phyloP scores from a whole-genome alignment of 2,329 filamentous ascomycete species.

The Cercospora nicotianae region DNA sequence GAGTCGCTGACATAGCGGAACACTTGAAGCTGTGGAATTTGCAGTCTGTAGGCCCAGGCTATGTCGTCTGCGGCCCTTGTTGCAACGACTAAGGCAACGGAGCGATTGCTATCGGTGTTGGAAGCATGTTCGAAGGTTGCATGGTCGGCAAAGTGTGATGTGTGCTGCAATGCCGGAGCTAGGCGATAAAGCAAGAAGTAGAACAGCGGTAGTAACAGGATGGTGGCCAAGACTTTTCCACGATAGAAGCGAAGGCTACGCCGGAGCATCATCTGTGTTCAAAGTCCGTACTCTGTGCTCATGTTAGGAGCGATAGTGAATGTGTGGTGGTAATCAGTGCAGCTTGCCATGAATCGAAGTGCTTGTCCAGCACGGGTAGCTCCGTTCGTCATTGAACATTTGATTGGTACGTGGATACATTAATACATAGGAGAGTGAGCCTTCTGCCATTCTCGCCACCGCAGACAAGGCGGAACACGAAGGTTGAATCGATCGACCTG shows the following conservation, averaged over 20 bases:
- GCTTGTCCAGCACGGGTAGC: background rate
- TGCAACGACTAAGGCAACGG: conserved; percentile 24
- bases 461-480: background rate
- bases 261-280: background rate
- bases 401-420: background rate
- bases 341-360: background rate
- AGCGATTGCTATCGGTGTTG: conserved; percentile 9
- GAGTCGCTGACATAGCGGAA: conserved; percentile 29
- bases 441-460: background rate
- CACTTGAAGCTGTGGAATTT: conserved; percentile 23
- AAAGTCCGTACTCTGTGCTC: background rate
- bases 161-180: conserved; percentile 6
- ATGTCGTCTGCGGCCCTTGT: conserved; percentile 23
- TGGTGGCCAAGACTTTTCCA: background rate
- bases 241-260: background rate
- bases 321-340: background rate
- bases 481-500: background rate
- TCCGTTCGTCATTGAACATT: background rate
- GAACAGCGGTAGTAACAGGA: conserved; percentile 7
- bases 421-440: background rate
- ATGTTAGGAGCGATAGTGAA: background rate
- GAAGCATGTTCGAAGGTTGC: conserved; percentile 1
- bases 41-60: conserved; percentile 23
- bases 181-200: conserved; percentile 11
- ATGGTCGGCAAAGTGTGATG: background rate